A percentile compares a stretch with the other conserved stretches of the same genome.
Conservation (phyloP, 176 grass and related monocot genomes). For the Triticum aestivum region IWGSC_CS_RefSeq_v2.1 NC_057802.1:453469218-453469717, state of each 20-base stretch:
- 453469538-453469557: neutral
- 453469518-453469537: neutral
- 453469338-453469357: neutral
- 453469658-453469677: neutral
- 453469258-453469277: neutral
- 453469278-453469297: neutral
- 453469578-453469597: neutral
- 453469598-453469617: slow-evolving; percentile 15
- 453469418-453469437: neutral
- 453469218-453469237: neutral
- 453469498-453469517: neutral
- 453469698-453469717: neutral
- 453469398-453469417: neutral
- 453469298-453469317: neutral
- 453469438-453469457: slow-evolving; percentile 19
- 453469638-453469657: neutral
- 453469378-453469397: neutral
- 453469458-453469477: slow-evolving; percentile 8
- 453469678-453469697: neutral
- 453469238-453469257: neutral
- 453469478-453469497: neutral
- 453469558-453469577: neutral
- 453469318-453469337: neutral
- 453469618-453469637: neutral
- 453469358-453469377: neutral